These are phyloP conservation scores for Lepidium didymum DNA, from an alignment of 345 rosid genomes.

Conservation along the genomic window DNA sequence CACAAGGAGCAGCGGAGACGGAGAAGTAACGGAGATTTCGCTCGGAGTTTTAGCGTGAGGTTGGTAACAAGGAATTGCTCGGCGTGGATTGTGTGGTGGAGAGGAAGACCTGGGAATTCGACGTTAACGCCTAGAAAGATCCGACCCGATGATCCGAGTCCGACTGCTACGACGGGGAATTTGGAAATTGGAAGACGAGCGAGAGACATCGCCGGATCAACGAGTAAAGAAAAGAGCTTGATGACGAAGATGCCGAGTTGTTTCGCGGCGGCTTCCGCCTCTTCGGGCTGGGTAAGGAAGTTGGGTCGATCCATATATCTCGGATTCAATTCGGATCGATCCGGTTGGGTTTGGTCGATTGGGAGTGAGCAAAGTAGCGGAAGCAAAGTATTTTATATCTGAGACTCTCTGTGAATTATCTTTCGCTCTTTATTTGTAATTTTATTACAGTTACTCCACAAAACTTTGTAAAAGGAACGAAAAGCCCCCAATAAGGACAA, in stretches of 20 bases:
- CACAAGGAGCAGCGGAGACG: constrained; percentile 77
- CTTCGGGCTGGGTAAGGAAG: too few relatives aligned
- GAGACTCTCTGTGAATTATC: too few relatives aligned
- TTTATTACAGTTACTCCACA: background rate
- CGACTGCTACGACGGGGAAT: constrained; percentile 58
- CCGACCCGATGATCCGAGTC: constrained; percentile 62
- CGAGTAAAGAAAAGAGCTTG: background rate
- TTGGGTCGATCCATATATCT: too few relatives aligned
- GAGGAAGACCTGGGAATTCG: constrained; percentile 73
- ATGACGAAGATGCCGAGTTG: background rate
- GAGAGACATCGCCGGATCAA: background rate
- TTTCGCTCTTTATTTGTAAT: background rate
- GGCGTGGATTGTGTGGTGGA: constrained; percentile 71
- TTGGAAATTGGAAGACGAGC: constrained; percentile 48
- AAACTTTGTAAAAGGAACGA: background rate
- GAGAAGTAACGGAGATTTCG: constrained; percentile 39
- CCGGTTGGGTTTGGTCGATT: too few relatives aligned
- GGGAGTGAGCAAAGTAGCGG: too few relatives aligned
- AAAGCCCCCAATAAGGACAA: background rate
- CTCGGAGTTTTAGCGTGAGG: constrained; percentile 53
- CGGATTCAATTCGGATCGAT: too few relatives aligned
- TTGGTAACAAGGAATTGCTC: constrained; percentile 86
- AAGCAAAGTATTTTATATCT: too few relatives aligned
- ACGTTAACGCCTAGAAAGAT: constrained; percentile 67
- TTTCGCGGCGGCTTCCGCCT: too few relatives aligned